phyloP scores from a whole-genome alignment of 2,329 filamentous ascomycete genomes.

The Xylaria multiplex region DNA sequence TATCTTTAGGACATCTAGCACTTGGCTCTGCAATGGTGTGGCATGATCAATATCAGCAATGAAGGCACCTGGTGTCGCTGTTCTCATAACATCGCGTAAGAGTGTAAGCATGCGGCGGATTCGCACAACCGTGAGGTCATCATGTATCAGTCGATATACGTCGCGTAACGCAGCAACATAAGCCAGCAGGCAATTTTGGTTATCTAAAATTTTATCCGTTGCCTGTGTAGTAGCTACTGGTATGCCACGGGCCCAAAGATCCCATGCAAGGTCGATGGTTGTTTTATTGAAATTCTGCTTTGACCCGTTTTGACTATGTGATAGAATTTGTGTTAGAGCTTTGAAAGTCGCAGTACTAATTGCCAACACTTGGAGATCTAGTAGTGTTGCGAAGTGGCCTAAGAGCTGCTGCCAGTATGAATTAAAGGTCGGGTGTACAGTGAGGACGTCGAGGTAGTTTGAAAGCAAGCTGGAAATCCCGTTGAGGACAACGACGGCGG shows the following conservation, averaged over 20 bases:
- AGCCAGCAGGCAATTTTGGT: conserved; percentile 85
- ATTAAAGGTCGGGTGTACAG: conserved; percentile 72
- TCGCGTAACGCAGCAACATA: conserved; percentile 81
- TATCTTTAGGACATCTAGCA: conserved; percentile 73
- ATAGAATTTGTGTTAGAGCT: conserved; percentile 72
- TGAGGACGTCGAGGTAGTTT: conserved; percentile 79
- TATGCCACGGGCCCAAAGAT: conserved; percentile 74
- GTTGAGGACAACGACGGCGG: conserved; percentile 76
- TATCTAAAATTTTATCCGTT: conserved; percentile 64
- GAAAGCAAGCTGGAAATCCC: conserved; percentile 79
- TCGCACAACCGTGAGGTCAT: conserved; percentile 68
- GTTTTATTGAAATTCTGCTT: conserved; percentile 58
- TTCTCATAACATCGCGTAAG: conserved; percentile 75
- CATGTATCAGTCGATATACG: conserved; percentile 78
- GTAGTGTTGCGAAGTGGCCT: conserved; percentile 70
- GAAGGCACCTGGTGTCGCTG: conserved; percentile 74
- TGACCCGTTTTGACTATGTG: conserved; percentile 56
- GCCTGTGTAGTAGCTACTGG: conserved; percentile 59
- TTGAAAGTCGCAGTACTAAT: conserved; percentile 78
- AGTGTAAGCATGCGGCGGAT: conserved; percentile 76
- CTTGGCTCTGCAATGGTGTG: conserved; percentile 76
- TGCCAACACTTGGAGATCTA: conserved; percentile 72
- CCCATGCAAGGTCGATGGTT: conserved; percentile 72
- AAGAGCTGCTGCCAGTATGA: conserved; percentile 80
- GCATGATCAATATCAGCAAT: conserved; percentile 77